These are phyloP conservation scores for Elsinoe necatrix DNA, from an alignment of 2,329 filamentous ascomycete genomes.

Conservation along the genomic window DNA sequence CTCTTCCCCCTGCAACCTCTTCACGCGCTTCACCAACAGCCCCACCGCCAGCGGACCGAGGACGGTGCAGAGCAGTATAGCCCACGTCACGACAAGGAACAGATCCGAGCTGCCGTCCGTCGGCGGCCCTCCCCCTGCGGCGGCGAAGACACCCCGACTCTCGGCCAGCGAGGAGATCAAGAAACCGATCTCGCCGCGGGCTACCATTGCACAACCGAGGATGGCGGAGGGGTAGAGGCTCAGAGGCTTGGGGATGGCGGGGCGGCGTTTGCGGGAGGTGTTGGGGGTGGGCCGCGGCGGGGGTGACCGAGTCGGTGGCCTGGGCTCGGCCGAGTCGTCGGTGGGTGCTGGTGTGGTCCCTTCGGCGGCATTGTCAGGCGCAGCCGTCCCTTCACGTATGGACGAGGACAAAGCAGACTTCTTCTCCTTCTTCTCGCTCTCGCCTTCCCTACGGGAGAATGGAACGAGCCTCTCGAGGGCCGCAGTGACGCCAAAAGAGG, in stretches of 20 bases:
- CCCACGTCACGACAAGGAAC: slow-evolving; percentile 49
- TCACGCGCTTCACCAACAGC: slow-evolving; percentile 40
- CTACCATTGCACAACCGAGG: slow-evolving; percentile 60
- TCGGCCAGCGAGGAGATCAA: slow-evolving; percentile 63
- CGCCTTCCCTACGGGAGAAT: not conserved
- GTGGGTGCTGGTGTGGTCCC: no score
- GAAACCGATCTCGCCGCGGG: slow-evolving; percentile 73
- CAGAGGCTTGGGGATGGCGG: slow-evolving; percentile 37
- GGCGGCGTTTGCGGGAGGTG: slow-evolving; percentile 10
- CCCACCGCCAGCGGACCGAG: slow-evolving; percentile 47
- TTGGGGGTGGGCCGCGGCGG: not conserved
- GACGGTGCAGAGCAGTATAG: slow-evolving; percentile 50
- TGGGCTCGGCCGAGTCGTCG: no score
- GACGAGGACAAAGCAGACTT: not conserved
- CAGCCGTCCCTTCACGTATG: no score
- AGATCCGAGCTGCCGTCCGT: slow-evolving; percentile 33
- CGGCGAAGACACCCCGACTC: slow-evolving; percentile 41
- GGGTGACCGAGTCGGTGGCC: no score
- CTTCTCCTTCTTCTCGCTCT: not conserved
- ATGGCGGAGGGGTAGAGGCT: slow-evolving; percentile 62
- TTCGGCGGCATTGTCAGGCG: not conserved
- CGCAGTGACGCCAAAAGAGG: not conserved
- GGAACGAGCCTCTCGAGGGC: not conserved
- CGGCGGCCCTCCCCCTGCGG: slow-evolving; percentile 1
- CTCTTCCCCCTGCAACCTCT: slow-evolving; percentile 32